phyloP scores from a whole-genome alignment of 805 yeast genomes.

The Candida silvatica region DNA sequence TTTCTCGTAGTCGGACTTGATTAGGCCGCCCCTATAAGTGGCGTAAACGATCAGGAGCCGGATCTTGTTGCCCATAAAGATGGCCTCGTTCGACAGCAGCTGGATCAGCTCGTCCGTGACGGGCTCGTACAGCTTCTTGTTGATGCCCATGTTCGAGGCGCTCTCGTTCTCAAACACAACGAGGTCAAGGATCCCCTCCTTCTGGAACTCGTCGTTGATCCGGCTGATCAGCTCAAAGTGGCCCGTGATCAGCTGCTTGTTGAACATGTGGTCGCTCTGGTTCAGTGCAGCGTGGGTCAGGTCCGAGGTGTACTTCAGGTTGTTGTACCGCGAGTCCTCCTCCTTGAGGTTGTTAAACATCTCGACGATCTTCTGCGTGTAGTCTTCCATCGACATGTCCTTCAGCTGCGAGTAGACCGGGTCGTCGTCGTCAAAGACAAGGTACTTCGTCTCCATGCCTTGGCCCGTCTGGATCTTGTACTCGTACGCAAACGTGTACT shows the following conservation, averaged over 20 bases:
- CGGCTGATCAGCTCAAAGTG: conserved; percentile 37
- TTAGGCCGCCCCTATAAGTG: conserved; percentile 72
- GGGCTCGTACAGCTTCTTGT: conserved; percentile 48
- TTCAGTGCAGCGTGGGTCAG: conserved; percentile 21
- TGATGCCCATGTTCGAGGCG: conserved; percentile 64
- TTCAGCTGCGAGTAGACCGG: conserved; percentile 17
- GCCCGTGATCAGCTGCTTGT: conserved; percentile 19
- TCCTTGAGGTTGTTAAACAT: conserved; percentile 15
- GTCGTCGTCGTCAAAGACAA: conserved; percentile 19
- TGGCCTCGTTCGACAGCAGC: conserved; percentile 38
- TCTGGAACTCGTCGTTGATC: conserved; percentile 47
- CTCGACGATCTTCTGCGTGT: conserved; percentile 14
- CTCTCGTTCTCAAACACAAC: conserved; percentile 84
- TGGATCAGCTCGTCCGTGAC: conserved; percentile 46
- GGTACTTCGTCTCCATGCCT: conserved; percentile 16
- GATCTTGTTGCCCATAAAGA: conserved; percentile 46
- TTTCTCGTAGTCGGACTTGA: conserved; percentile 64
- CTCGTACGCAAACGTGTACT: conserved; percentile 17
- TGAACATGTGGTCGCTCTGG: conserved; percentile 17
- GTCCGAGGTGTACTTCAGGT: conserved; percentile 19
- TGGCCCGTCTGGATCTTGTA: conserved; percentile 20
- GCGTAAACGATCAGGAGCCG: conserved; percentile 71
- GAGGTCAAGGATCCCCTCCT: conserved; percentile 32
- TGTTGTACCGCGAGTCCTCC: conserved; percentile 16
- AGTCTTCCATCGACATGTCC: conserved; percentile 20